phyloP scores from a whole-genome alignment of 1,284 basidiomycete genomes.

The Gymnopus androsaceus region DNA sequence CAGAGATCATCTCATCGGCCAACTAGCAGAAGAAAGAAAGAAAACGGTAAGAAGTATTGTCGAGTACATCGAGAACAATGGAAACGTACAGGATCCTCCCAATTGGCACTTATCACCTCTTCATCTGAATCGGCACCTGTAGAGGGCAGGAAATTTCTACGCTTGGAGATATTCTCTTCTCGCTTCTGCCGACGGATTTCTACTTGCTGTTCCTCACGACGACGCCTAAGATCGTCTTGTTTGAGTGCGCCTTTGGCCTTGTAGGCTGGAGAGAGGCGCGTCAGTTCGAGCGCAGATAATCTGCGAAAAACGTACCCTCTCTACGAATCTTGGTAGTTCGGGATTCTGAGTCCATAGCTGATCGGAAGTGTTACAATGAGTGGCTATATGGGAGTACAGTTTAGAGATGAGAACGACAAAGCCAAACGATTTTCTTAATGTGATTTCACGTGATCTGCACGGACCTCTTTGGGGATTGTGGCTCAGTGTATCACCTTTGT shows the following conservation, averaged over 20 bases:
- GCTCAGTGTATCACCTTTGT: not conserved
- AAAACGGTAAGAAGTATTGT: conserved; percentile 11
- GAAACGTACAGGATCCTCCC: conserved; percentile 73
- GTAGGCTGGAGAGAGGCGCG: conserved; percentile 46
- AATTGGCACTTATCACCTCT: conserved; percentile 67
- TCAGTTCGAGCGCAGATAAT: conserved; percentile 29
- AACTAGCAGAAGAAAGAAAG: conserved; percentile 50
- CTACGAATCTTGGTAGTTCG: conserved; percentile 69
- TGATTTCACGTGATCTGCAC: conserved; percentile 11
- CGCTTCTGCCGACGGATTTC: conserved; percentile 96
- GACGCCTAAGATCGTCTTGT: conserved; percentile 86
- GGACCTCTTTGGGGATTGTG: not conserved
- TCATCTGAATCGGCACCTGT: conserved; percentile 83
- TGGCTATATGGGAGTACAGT: conserved; percentile 13
- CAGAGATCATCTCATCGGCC: conserved; percentile 89
- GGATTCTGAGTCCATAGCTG: conserved; percentile 44
- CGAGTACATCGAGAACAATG: conserved; percentile 3
- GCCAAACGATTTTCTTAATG: not conserved
- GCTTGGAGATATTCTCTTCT: conserved; percentile 96
- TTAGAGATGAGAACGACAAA: conserved; percentile 15
- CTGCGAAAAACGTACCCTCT: conserved; percentile 48
- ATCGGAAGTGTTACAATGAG: conserved; percentile 11
- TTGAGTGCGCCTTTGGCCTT: conserved; percentile 84
- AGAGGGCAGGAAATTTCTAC: conserved; percentile 85
- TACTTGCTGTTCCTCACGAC: conserved; percentile 95